These are phyloP conservation scores for Aspergillus transmontanensis DNA, from an alignment of 2,329 filamentous ascomycete genomes.

Conservation along the genomic window DNA sequence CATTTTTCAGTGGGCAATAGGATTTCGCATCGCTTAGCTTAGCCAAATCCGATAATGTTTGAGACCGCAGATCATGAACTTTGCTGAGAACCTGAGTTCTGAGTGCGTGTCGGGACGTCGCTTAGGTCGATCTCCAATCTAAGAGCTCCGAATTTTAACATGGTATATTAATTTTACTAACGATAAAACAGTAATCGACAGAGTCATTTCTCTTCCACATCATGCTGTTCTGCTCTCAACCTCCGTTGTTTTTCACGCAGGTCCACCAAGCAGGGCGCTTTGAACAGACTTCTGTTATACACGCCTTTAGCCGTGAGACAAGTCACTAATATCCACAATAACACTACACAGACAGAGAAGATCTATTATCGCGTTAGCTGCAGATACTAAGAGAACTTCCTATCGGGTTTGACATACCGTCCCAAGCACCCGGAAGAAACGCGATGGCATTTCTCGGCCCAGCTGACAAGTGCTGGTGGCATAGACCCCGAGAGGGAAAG, in stretches of 20 bases:
- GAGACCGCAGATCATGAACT: too few species aligned
- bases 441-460: conserved; percentile 54
- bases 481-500: conserved; percentile 59
- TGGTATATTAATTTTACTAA: background rate
- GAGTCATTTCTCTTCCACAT: background rate
- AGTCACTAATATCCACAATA: conserved; percentile 9
- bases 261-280: conserved; percentile 4
- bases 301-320: conserved; percentile 5
- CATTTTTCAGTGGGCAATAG: too few species aligned
- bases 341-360: conserved; percentile 6
- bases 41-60: too few species aligned
- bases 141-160: too few species aligned
- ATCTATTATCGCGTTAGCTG: background rate
- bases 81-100: too few species aligned
- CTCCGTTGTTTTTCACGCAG: background rate
- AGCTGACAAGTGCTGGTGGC: conserved; percentile 43
- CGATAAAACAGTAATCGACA: background rate
- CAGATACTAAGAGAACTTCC: fast-evolving
- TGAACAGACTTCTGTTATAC: conserved; percentile 7
- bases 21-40: too few species aligned
- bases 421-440: conserved; percentile 58
- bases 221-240: background rate
- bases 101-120: too few species aligned
- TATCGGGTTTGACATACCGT: conserved; percentile 36
- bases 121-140: too few species aligned